These are phyloP conservation scores for Nicotiana tabacum DNA, from an alignment of 257 asterid species.

Conservation along the genomic window DNA sequence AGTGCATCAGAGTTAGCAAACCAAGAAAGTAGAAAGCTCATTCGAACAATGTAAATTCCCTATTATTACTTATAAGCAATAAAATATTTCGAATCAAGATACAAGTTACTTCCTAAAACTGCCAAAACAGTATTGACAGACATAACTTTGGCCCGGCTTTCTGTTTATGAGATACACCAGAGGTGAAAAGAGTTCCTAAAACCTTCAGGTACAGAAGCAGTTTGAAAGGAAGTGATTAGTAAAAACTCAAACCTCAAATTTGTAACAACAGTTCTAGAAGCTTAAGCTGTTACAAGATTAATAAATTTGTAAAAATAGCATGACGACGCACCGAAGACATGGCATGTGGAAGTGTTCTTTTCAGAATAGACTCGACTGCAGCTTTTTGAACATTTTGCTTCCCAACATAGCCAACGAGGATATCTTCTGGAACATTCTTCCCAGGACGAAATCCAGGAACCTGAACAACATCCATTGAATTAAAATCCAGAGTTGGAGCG, in stretches of 20 bases:
- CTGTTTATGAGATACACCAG: neutral
- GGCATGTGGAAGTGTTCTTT: slow-evolving; percentile 98
- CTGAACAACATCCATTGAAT: slow-evolving; percentile 20
- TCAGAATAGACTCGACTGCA: slow-evolving; percentile 74
- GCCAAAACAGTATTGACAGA: neutral
- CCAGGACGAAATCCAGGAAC: slow-evolving; percentile 99
- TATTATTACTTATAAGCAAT: neutral
- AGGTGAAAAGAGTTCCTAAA: neutral
- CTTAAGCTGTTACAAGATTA: neutral
- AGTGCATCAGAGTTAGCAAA: slow-evolving; percentile 11
- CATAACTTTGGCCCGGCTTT: neutral
- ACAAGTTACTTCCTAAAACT: neutral
- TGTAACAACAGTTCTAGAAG: neutral
- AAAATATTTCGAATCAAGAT: neutral
- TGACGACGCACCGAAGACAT: slow-evolving; percentile 66
- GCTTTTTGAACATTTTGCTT: slow-evolving; percentile 64
- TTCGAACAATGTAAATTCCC: slow-evolving; percentile 6
- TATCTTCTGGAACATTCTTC: slow-evolving; percentile 75
- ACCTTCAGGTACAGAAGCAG: neutral
- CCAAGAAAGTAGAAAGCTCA: slow-evolving; percentile 2
- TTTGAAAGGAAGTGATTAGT: neutral
- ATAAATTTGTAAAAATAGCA: neutral
- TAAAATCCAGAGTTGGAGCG: neutral
- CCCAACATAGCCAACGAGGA: slow-evolving; percentile 63
- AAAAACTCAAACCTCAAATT: neutral